Percentiles rank a stretch among this genome's conserved stretches.
Evolutionary conservation across 306 rosid genomes (phyloP).

Genomic region (Gynostemma pentaphyllum): DNA sequence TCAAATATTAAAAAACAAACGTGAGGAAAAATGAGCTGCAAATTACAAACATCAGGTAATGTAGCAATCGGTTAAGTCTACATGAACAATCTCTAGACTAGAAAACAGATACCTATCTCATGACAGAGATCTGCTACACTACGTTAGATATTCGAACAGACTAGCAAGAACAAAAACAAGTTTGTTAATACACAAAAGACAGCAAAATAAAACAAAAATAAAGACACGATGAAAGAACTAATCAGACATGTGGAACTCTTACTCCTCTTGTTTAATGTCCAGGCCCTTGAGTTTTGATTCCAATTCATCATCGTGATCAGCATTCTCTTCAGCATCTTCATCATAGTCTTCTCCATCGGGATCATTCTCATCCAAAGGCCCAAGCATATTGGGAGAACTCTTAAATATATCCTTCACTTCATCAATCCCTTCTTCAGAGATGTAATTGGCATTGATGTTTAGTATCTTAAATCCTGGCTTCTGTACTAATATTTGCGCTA

Average conservation of each 20-base stretch:
- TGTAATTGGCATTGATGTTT: slow-evolving; percentile 51
- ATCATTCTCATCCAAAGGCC: slow-evolving; percentile 78
- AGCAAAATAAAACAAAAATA: background rate
- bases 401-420: slow-evolving; percentile 47
- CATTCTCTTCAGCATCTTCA: slow-evolving; percentile 45
- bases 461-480: slow-evolving; percentile 70
- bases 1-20: too few species aligned
- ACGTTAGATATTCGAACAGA: too few species aligned
- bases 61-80: too few species aligned
- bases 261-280: slow-evolving; percentile 39
- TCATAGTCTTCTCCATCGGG: slow-evolving; percentile 70
- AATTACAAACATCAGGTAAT: too few species aligned
- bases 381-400: slow-evolving; percentile 43
- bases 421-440: slow-evolving; percentile 72
- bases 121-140: too few species aligned
- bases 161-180: background rate
- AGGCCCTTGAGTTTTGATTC: slow-evolving; percentile 64
- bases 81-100: too few species aligned
- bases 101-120: too few species aligned
- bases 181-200: background rate
- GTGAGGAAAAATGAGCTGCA: too few species aligned
- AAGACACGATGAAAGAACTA: background rate
- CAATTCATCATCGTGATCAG: slow-evolving; percentile 41
- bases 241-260: slow-evolving; percentile 4
- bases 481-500: slow-evolving; percentile 59